Base-by-base conservation (phyloP, 768 basidiomycete genomes). In the Inosperma sp. region DNA sequence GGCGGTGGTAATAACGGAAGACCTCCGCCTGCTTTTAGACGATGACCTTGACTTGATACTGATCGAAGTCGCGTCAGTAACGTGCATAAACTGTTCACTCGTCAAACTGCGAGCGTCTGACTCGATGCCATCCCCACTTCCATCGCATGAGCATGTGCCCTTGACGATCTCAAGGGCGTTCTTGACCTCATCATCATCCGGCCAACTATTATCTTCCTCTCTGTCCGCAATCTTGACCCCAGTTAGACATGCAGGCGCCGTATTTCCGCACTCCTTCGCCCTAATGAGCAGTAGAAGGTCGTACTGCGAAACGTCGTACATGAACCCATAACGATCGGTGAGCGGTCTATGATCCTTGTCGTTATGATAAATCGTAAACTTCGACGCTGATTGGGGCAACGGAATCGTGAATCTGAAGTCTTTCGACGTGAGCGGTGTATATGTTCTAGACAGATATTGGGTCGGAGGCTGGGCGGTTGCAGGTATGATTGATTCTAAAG, bases 291-390 rank as follows among this genome's bases (percentile, higher is more conserved):
- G 69, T 21, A 91, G 73, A 22, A 88, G 75, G 59, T 94, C 92
- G 59, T 92, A 90, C 58, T 82, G 77, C 3, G 83, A 81, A 1
- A 92, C 78, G 56, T 93, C 90, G 52, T 93, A 93, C 66, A 93
- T 84, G 70, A 94, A 94, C 0, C 93, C 93, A 59, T 85, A 94
- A 5, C 90, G 82, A 54, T 94, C 93, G 16, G 90, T 91, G 50
- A 93, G 69, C 3, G 80, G 80, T 41, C 79, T 73, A 44, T 78
- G 75, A 50, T 68, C 75, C 56, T 75, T 72, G 29, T 80, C 78
- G 37, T 75, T 74, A 16, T 72, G 72, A 43, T 79, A 57, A 78
- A 80, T 33, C 76, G 73, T 39, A 39, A 60, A 62, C 31, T 56
- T 56, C 2, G 81, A 79, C 0, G 82, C 80, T 6, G 80, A 72